Conservation (phyloP, 768 basidiomycete genomes). For the Phylloporus arenicola region DNA sequence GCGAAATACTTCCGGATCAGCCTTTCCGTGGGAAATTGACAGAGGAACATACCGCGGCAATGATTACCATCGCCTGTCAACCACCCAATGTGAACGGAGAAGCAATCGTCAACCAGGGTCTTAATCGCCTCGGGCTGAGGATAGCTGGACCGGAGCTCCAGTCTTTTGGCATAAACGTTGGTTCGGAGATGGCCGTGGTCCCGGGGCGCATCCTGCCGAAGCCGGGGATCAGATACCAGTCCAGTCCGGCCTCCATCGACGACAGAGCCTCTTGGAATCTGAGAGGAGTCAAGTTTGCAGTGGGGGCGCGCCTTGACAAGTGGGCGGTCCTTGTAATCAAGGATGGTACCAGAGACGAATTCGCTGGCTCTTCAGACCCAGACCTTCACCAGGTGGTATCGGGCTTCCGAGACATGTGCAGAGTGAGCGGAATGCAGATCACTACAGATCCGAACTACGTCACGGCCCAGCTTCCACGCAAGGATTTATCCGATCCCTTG, state of each 20-base stretch:
- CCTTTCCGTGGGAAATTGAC: constrained; percentile 47
- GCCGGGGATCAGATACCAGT: constrained; percentile 39
- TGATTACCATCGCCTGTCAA: constrained; percentile 48
- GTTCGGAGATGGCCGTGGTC: constrained; percentile 48
- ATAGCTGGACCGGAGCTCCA: constrained; percentile 31
- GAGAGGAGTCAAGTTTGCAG: constrained; percentile 52
- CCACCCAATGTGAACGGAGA: constrained; percentile 45
- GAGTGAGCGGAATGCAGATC: constrained; percentile 55
- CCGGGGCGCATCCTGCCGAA: constrained; percentile 47
- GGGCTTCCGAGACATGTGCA: constrained; percentile 62
- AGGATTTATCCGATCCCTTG: constrained; percentile 48
- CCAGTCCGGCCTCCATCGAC: constrained; percentile 32
- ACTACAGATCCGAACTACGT: constrained; percentile 28
- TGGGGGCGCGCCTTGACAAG: constrained; percentile 48
- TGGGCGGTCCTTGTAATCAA: constrained; percentile 69
- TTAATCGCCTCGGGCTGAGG: constrained; percentile 39
- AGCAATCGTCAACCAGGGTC: constrained; percentile 40
- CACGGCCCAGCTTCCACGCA: constrained; percentile 45
- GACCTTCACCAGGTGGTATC: constrained; percentile 40
- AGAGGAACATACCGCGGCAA: constrained; percentile 46
- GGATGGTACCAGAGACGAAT: constrained; percentile 59
- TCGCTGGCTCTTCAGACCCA: constrained; percentile 48
- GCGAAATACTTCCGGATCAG: constrained; percentile 41
- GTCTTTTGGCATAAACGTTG: constrained; percentile 43
- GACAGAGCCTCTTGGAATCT: constrained; percentile 51